Conservation (phyloP, 495 filamentous ascomycete genomes). For the Choiromyces venosus region DNA sequence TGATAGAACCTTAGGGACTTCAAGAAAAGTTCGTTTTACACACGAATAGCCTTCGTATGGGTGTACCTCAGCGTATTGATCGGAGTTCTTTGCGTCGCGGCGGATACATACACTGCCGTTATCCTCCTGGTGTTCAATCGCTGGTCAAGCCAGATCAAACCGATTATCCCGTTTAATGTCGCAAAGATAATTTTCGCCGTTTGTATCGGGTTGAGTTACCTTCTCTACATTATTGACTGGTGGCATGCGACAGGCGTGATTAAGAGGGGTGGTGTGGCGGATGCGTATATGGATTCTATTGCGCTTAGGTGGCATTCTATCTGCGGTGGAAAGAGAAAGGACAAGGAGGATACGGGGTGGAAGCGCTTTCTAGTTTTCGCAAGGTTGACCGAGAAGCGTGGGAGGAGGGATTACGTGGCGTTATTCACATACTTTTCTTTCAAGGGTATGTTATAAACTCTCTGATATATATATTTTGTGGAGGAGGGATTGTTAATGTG, state of each 20-base stretch:
- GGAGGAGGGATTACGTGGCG: slow-evolving; percentile 84
- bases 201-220: slow-evolving; percentile 81
- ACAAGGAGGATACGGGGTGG: slow-evolving; percentile 58
- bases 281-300: slow-evolving; percentile 81
- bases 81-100: slow-evolving; percentile 75
- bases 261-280: slow-evolving; percentile 74
- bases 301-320: slow-evolving; percentile 77
- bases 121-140: slow-evolving; percentile 76
- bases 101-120: slow-evolving; percentile 88
- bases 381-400: slow-evolving; percentile 83
- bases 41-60: slow-evolving; percentile 74
- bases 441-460: slow-evolving; percentile 56
- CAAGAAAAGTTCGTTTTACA: slow-evolving; percentile 68
- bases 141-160: slow-evolving; percentile 58
- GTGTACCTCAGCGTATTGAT: slow-evolving; percentile 73
- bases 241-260: slow-evolving; percentile 72
- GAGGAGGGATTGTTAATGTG: slow-evolving; percentile 26
- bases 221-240: slow-evolving; percentile 71
- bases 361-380: slow-evolving; percentile 86
- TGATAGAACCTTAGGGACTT: slow-evolving; percentile 84
- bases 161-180: slow-evolving; percentile 61
- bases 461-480: not conserved
- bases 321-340: slow-evolving; percentile 56
- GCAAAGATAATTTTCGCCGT: slow-evolving; percentile 85
- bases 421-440: slow-evolving; percentile 93